phyloP scores from a whole-genome alignment of 345 rosid species.

The Sisymbrium irio region DNA sequence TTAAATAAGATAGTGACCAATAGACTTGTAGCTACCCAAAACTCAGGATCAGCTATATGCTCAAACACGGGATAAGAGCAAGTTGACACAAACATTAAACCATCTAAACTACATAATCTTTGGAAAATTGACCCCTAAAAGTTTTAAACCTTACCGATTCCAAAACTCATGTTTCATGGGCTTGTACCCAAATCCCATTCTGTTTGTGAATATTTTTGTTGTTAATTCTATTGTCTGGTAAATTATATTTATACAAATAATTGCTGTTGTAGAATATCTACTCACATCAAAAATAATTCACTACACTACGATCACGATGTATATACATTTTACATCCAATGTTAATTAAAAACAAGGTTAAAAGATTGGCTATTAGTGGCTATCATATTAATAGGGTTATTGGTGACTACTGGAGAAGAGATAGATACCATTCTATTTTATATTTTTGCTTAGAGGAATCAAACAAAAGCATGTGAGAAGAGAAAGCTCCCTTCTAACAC shows the following conservation, averaged over 20 bases:
- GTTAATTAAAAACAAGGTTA: not conserved
- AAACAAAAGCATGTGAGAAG: conserved; percentile 32
- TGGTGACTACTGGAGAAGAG: not conserved
- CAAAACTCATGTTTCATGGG: too few relatives aligned
- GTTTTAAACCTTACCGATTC: too few relatives aligned
- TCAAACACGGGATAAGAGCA: too few relatives aligned
- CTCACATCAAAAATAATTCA: not conserved
- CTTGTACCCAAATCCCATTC: too few relatives aligned
- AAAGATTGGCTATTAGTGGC: not conserved
- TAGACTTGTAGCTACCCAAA: too few relatives aligned
- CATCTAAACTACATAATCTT: too few relatives aligned
- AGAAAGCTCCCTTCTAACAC: conserved; percentile 21
- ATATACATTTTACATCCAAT: not conserved
- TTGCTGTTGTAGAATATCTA: not conserved
- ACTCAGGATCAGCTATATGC: too few relatives aligned
- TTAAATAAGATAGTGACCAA: too few relatives aligned
- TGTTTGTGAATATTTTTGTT: not conserved
- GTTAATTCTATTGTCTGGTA: not conserved
- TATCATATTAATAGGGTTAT: conserved; percentile 2
- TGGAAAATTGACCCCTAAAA: too few relatives aligned
- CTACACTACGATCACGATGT: not conserved
- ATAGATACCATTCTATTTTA: conserved; percentile 4
- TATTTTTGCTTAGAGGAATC: conserved; percentile 8
- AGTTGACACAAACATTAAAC: too few relatives aligned
- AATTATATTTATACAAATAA: not conserved